Evolutionary conservation across 306 rosid species (phyloP).

Genomic region (Alnus rubra): DNA sequence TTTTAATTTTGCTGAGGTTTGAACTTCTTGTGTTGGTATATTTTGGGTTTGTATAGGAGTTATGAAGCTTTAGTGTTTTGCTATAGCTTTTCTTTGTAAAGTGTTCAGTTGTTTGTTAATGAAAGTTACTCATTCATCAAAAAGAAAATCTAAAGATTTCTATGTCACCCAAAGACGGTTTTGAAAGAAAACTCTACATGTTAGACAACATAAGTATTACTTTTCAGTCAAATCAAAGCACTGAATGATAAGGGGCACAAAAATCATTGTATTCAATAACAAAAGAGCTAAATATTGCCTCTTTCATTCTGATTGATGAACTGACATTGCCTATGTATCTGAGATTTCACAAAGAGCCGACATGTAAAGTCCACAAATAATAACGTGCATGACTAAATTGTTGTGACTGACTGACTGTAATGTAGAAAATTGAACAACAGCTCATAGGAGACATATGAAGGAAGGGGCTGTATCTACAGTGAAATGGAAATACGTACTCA

Average conservation of each 20-base stretch:
- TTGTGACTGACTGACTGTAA: neutral
- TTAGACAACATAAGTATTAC: neutral
- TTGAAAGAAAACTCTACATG: neutral
- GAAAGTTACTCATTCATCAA: too few relatives aligned
- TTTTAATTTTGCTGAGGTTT: too few relatives aligned
- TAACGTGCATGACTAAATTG: neutral
- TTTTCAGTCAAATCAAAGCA: neutral
- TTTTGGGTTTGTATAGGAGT: too few relatives aligned
- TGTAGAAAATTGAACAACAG: conserved; percentile 6
- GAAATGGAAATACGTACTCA: conserved; percentile 54
- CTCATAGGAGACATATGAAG: neutral
- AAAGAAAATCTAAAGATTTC: conserved; percentile 13
- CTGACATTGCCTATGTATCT: neutral
- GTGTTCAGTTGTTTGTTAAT: too few relatives aligned
- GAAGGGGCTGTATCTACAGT: neutral
- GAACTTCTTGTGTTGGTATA: too few relatives aligned
- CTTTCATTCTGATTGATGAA: neutral
- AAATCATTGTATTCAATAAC: neutral
- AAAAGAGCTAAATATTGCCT: neutral
- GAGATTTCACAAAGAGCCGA: neutral
- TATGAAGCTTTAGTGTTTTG: too few relatives aligned
- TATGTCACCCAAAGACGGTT: neutral
- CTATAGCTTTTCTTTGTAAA: too few relatives aligned
- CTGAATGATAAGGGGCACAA: neutral
- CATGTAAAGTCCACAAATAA: neutral